Base-by-base conservation (phyloP, 2,329 filamentous ascomycete genomes). In the Sordariomycetes sp. region DNA sequence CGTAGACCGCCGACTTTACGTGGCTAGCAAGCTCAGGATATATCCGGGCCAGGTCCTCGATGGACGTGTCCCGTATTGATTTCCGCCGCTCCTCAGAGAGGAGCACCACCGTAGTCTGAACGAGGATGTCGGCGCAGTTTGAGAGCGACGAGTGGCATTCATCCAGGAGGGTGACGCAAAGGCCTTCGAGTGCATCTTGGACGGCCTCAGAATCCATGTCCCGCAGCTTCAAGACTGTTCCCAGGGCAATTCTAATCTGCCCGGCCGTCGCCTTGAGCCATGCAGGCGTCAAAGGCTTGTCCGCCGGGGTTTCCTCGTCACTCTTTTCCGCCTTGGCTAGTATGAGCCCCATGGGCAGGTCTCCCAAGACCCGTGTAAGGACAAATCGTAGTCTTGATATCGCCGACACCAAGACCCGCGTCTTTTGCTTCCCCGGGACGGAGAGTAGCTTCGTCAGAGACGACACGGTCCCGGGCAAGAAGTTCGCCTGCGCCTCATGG, bases 391-490 rank as follows among this genome's bases (percentile, higher is more conserved):
- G 71, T 0, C 83, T 76, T 8, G 80, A 73, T 8, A 95, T 68
- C 20, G 82, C 82, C 58, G 74, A 74, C 25, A 85, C 73, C 7
- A 97, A 74, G 0, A 95, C 80, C 48, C 79, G 70, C 1, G 69
- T 70, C 64, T 79, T 83, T 52, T 76, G 73, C 12, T 80, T 78
- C 48, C 80, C 82, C 0, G 86, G 88, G 0, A 84, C 83, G 4
- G 88, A 86, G 55, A 96, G 73, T 0, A 90, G 75, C 65, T 87
- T 92, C 2, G 88, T 86, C 25, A 99, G 74, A 1, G 85, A 83
- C 3, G 94, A 97, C 0, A 96, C 82, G 0, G 90, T 90, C 11
- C 92, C 90, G 0, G 95, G 94, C 50, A 97, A 77, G 66, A 99
- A 94, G 61, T 83, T 92, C 11, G 90, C 89, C 59, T 96, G 75